phyloP scores from a whole-genome alignment of 176 grass and related monocot species.

The Musa acuminata region DNA sequence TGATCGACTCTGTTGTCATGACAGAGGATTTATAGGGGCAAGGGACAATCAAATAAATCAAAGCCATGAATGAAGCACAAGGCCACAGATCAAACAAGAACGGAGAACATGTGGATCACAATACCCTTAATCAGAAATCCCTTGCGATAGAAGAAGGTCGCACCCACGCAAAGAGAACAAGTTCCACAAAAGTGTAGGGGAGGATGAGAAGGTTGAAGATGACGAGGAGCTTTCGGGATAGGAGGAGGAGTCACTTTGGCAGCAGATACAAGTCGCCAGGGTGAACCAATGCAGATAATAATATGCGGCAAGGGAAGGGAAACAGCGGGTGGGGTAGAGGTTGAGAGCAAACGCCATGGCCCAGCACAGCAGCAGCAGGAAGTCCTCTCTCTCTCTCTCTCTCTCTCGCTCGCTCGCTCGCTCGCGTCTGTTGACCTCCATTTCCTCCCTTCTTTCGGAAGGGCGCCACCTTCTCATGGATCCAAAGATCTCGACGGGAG shows the following conservation, averaged over 20 bases:
- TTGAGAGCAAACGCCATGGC: not conserved
- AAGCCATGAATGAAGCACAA: too few relatives aligned
- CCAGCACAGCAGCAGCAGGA: too few relatives aligned
- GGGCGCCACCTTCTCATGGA: not conserved
- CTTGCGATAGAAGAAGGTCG: not conserved
- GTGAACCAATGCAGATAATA: not conserved
- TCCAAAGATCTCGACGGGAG: not conserved
- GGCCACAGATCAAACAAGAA: not conserved
- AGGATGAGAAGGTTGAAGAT: not conserved
- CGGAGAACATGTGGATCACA: not conserved
- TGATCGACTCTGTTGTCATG: not conserved
- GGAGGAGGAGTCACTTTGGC: not conserved
- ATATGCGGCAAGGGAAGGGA: not conserved
- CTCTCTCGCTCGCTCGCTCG: too few relatives aligned
- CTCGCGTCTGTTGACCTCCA: not conserved
- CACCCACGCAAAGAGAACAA: not conserved
- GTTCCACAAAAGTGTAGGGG: too few relatives aligned
- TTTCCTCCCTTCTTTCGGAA: not conserved
- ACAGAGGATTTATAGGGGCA: too few relatives aligned
- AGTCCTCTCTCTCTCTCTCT: too few relatives aligned
- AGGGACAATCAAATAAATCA: too few relatives aligned
- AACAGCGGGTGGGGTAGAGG: not conserved
- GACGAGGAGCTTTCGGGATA: not conserved
- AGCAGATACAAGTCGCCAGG: not conserved
- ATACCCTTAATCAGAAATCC: not conserved